Percentiles rank a stretch among this genome's conserved stretches.
phyloP scores from a whole-genome alignment of 345 rosid species.

The Populus nigra region DNA sequence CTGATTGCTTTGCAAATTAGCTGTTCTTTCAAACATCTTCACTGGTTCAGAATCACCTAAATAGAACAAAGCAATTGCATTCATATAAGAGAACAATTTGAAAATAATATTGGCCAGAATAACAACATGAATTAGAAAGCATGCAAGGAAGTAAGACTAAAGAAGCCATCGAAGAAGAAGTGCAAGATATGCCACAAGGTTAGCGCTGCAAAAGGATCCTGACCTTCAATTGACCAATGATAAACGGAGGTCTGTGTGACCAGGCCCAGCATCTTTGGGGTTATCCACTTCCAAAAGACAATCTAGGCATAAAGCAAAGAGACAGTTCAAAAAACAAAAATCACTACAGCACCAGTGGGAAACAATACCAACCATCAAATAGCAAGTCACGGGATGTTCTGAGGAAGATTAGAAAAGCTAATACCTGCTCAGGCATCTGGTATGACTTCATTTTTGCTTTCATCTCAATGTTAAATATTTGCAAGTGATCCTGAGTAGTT shows the following conservation, averaged over 20 bases:
- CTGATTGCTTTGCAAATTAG: constrained; percentile 90
- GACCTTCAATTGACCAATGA: constrained; percentile 99
- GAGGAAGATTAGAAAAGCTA: background rate
- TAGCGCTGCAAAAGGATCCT: background rate
- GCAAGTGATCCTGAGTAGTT: constrained; percentile 94
- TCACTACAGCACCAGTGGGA: background rate
- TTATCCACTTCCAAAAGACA: constrained; percentile 98
- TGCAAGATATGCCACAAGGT: background rate
- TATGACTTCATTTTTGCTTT: constrained; percentile 89
- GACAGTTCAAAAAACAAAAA: background rate
- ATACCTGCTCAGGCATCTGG: constrained; percentile 99
- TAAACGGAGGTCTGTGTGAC: constrained; percentile 87
- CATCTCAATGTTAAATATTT: constrained; percentile 96
- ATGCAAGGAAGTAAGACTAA: background rate
- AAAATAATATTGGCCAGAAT: constrained; percentile 1
- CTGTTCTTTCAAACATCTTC: constrained; percentile 95
- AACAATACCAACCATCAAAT: background rate
- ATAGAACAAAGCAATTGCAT: background rate
- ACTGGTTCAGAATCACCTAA: constrained; percentile 94
- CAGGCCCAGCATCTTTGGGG: constrained; percentile 85
- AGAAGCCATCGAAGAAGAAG: background rate
- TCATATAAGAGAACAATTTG: background rate
- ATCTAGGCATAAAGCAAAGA: constrained; percentile 44
- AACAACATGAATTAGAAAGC: background rate
- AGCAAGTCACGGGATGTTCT: background rate